Percentiles rank a stretch among this genome's conserved stretches.
Evolutionary conservation across 495 filamentous ascomycete genomes (phyloP).

Genomic region (Penicillium canescens): DNA sequence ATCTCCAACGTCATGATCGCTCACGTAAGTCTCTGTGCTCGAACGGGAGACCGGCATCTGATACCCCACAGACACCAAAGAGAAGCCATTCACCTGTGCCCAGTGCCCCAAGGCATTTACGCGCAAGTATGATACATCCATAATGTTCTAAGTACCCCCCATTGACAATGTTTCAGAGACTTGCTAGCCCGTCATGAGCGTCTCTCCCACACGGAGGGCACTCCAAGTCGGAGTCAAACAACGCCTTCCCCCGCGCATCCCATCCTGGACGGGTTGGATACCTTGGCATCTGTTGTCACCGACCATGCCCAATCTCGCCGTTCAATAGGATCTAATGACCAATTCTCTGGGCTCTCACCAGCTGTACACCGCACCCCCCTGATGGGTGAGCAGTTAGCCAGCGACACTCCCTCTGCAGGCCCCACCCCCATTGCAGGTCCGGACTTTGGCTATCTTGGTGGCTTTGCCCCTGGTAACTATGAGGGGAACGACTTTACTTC

Average conservation of each 20-base stretch:
- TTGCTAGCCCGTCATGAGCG: slow-evolving; percentile 39
- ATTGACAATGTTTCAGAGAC: slow-evolving; percentile 23
- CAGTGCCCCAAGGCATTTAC: slow-evolving; percentile 44
- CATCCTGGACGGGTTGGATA: slow-evolving; percentile 31
- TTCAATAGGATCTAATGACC: slow-evolving; percentile 5
- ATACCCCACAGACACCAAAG: slow-evolving; percentile 39
- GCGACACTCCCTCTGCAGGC: slow-evolving; percentile 15
- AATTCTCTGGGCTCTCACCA: slow-evolving; percentile 6
- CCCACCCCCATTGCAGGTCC: slow-evolving; percentile 19
- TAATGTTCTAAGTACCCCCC: not conserved
- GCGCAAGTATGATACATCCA: slow-evolving; percentile 32
- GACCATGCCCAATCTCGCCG: slow-evolving; percentile 19
- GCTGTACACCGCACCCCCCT: slow-evolving; percentile 17
- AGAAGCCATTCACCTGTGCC: slow-evolving; percentile 40
- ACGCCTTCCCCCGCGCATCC: slow-evolving; percentile 24
- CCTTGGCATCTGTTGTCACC: slow-evolving; percentile 36
- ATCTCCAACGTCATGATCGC: slow-evolving; percentile 46
- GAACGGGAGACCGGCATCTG: slow-evolving; percentile 7
- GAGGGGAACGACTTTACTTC: slow-evolving; percentile 43
- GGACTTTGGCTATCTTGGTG: slow-evolving; percentile 31
- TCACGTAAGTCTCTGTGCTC: slow-evolving; percentile 32
- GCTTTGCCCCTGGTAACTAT: slow-evolving; percentile 19
- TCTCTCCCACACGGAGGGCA: slow-evolving; percentile 28
- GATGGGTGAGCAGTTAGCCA: slow-evolving; percentile 11
- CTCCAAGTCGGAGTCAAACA: slow-evolving; percentile 14